A percentile compares a stretch with the other conserved stretches of the same genome.
phyloP scores from a whole-genome alignment of 192 early-diverging fungal genomes.

The Dissophora ornata region DNA sequence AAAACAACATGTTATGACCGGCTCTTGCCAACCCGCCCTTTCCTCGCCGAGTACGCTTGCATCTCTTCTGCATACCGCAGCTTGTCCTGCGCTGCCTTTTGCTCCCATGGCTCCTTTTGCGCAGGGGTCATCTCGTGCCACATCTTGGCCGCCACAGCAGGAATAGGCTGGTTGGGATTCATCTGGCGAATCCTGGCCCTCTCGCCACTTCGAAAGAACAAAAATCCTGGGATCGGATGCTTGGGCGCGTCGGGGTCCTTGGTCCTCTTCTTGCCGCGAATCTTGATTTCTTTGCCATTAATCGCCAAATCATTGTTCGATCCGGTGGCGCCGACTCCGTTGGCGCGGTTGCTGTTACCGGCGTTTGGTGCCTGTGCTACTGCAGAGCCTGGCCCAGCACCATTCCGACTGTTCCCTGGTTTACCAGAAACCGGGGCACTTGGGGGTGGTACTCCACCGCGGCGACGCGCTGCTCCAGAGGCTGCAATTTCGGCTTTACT shows the following conservation, averaged over 20 bases:
- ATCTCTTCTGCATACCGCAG: constrained; percentile 77
- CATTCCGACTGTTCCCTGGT: neutral
- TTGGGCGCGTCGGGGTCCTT: constrained; percentile 84
- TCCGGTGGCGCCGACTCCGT: neutral
- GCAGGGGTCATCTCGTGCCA: constrained; percentile 71
- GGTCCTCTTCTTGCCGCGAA: constrained; percentile 71
- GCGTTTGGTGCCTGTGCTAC: neutral
- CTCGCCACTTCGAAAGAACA: constrained; percentile 79
- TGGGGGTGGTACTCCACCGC: constrained; percentile 18
- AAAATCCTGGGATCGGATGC: constrained; percentile 88
- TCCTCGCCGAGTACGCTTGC: constrained; percentile 57
- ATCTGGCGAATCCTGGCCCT: constrained; percentile 71
- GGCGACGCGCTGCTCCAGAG: constrained; percentile 54
- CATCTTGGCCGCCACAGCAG: constrained; percentile 75
- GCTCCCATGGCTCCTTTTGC: constrained; percentile 61
- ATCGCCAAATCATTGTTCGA: constrained; percentile 18
- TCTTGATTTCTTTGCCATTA: constrained; percentile 54
- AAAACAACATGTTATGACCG: constrained; percentile 9
- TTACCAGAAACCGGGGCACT: constrained; percentile 2
- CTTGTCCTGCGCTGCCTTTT: constrained; percentile 71
- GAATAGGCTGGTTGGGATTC: constrained; percentile 79
- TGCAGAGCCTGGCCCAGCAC: neutral
- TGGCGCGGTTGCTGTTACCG: neutral
- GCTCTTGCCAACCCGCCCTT: constrained; percentile 23
- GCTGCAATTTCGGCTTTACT: constrained; percentile 68